phyloP scores from a whole-genome alignment of 2,329 filamentous ascomycete genomes.

The Clarireedia paspali region DNA sequence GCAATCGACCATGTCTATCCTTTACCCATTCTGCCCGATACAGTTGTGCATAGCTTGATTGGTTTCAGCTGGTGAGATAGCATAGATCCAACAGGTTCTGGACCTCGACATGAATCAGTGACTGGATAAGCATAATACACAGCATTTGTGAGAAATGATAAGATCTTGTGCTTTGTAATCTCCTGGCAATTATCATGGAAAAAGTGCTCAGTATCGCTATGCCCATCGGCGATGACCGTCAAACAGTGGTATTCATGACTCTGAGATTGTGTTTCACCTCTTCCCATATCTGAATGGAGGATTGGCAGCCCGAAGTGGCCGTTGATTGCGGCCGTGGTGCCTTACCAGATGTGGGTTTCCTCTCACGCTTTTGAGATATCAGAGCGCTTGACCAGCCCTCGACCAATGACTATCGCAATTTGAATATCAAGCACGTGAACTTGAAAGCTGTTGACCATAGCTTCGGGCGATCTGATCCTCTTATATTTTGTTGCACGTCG shows the following conservation, averaged over 20 bases:
- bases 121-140: background rate
- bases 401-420: background rate
- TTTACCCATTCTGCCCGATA: background rate
- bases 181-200: background rate
- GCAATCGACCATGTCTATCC: background rate
- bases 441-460: background rate
- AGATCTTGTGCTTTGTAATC: constrained; percentile 9
- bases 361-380: background rate
- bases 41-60: background rate
- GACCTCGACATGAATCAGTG: background rate
- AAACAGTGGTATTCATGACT: background rate
- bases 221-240: constrained; percentile 1
- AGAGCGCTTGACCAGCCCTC: background rate
- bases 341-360: too few relatives aligned
- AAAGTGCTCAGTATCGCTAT: background rate
- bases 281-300: background rate
- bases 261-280: background rate
- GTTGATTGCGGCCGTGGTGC: too few relatives aligned
- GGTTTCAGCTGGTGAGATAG: background rate
- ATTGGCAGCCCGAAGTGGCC: background rate
- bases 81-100: background rate
- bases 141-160: background rate
- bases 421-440: background rate
- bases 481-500: constrained; percentile 3
- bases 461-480: background rate